Base-by-base conservation (phyloP, 495 filamentous ascomycete species). In the Letharia columbiana region DNA sequence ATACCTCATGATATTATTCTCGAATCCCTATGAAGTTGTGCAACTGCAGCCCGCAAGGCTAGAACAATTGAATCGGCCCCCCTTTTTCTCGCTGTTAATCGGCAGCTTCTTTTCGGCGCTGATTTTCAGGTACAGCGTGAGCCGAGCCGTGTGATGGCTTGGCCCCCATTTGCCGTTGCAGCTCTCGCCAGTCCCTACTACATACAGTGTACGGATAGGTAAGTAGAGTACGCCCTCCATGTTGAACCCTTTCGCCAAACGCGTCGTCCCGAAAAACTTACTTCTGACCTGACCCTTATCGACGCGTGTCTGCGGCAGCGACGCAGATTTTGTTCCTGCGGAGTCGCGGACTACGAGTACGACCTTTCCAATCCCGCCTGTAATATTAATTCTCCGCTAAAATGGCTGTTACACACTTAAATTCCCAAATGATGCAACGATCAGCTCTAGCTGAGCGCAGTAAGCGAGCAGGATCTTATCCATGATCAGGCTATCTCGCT, bases 271-370 rank as follows among this genome's bases (percentile, higher is more conserved):
- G 23, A 20, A 47, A 49, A 23, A 49, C 13, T 6, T 13, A 44
- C 13, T 44, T 58, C 39, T 17, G 15, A 44, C 23, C 31, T 17
- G 15, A 44, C 23, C 31, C 28, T n/a, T 42, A 11, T 15, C 11
- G 63, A 65, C 63, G 52, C 52, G 54, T 57, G 44, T 37, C 28
- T 64, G 62, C 56, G 62, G 62, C 62, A 42, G 18, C 44, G 12
- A 42, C 23, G 62, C 62, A 58, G 41, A 13, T 45, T 58, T 56
- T 35, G 13, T 59, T 28, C 23, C 31, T 50, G 10, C n/a, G n/a
- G 2, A 52, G 2, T 28, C 23, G 5, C 31, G 18, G 17, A 37
- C 37, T 59, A 35, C n/a, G n/a, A n/a, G n/a, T n/a, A n/a, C 63
- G 9, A 17, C 40, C 33, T 41, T 42, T 28, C 15, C 28, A 28